Percentiles rank a stretch among this genome's conserved stretches.
Conservation (phyloP, 345 rosid genomes). For the Syzygium grande region DNA sequence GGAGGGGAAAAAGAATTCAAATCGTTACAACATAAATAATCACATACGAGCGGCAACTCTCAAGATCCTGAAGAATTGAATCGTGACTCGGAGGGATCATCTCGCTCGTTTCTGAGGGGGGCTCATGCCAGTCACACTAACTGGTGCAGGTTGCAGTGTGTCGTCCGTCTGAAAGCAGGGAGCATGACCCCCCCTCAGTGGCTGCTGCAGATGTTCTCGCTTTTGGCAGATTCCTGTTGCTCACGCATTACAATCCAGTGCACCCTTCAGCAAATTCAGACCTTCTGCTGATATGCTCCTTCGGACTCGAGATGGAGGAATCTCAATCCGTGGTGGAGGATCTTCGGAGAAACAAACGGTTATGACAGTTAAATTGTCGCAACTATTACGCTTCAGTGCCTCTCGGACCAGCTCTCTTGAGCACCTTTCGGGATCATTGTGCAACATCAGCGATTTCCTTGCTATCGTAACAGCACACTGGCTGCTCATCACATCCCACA, state of each 20-base stretch:
- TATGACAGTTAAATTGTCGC: conserved; percentile 81
- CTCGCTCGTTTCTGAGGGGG: not conserved
- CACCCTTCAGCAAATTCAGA: conserved; percentile 74
- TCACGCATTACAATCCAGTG: conserved; percentile 58
- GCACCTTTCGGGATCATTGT: conserved; percentile 95
- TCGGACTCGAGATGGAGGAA: conserved; percentile 51
- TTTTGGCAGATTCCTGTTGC: not conserved
- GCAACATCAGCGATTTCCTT: conserved; percentile 82
- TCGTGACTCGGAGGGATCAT: not conserved
- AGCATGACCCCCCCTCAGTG: not conserved
- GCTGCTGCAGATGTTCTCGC: not conserved
- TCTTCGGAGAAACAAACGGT: conserved; percentile 76
- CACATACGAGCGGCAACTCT: not conserved
- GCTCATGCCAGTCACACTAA: not conserved
- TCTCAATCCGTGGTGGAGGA: conserved; percentile 82
- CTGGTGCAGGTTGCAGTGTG: not conserved
- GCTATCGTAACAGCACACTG: conserved; percentile 84
- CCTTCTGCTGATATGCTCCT: conserved; percentile 91
- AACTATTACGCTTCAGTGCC: conserved; percentile 68
- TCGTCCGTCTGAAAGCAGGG: not conserved
- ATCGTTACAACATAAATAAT: not conserved
- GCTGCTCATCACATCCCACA: conserved; percentile 99
- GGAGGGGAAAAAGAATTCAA: not conserved
- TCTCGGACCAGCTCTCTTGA: conserved; percentile 85
- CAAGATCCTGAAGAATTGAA: not conserved